Evolutionary conservation across 2,329 filamentous ascomycete genomes (phyloP).

Genomic region (Incumbomyces lentus): DNA sequence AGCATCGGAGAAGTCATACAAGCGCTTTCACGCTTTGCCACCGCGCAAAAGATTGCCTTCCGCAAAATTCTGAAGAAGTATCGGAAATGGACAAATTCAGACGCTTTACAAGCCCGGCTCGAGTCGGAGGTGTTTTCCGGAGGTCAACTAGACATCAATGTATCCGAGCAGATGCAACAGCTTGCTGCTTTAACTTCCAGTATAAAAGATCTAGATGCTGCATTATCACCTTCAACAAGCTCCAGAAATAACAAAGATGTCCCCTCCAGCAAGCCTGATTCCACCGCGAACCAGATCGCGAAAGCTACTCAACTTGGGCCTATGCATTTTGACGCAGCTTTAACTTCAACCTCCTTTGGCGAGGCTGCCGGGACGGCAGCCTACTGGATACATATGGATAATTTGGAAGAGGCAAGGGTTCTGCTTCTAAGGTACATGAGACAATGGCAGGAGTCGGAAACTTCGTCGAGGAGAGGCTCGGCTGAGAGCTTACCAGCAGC

Average conservation of each 20-base stretch:
- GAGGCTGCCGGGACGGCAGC: constrained; percentile 35
- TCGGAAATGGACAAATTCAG: constrained; percentile 74
- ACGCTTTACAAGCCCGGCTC: constrained; percentile 54
- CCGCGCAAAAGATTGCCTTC: constrained; percentile 65
- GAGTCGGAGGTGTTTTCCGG: constrained; percentile 50
- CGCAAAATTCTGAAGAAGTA: constrained; percentile 81
- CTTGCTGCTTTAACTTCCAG: constrained; percentile 11
- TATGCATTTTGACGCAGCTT: constrained; percentile 40
- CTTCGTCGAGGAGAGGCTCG: constrained; percentile 10
- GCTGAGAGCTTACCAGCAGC: constrained; percentile 17
- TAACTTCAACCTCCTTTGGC: constrained; percentile 39
- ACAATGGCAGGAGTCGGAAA: constrained; percentile 21
- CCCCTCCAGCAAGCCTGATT: constrained; percentile 14
- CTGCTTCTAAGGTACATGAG: constrained; percentile 41
- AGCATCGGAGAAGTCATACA: constrained; percentile 58
- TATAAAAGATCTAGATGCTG: constrained; percentile 13
- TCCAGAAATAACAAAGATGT: neutral
- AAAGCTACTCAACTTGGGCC: constrained; percentile 30
- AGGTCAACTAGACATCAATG: constrained; percentile 16
- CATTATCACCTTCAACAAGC: constrained; percentile 8
- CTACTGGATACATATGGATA: constrained; percentile 46
- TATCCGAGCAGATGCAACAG: constrained; percentile 15
- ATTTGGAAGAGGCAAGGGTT: constrained; percentile 44
- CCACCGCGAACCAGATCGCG: constrained; percentile 24
- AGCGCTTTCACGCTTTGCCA: constrained; percentile 59